Base-by-base conservation (phyloP, 306 rosid species). In the Gillenia trifoliata region DNA sequence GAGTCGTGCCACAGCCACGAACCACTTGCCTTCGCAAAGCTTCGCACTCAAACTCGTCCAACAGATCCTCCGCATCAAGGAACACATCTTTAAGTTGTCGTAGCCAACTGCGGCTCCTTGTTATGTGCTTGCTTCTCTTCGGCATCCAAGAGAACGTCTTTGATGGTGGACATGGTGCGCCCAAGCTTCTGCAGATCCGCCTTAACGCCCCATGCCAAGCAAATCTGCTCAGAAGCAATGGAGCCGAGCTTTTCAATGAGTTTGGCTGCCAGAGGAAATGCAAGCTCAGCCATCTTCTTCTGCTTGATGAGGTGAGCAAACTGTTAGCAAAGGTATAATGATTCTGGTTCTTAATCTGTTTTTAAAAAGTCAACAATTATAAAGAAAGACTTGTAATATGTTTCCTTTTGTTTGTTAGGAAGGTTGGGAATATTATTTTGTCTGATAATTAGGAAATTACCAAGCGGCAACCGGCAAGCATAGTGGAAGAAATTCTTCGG, bases 41-140 rank as follows among this genome's bases (percentile, higher is more conserved):
- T n/a, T 54, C 40, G 11, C 73, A 72, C 5, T 83, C 78, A 20
- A 86, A 36, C 62, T 76, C 84, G 17, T 78, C 89, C 12, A 86
- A 3, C 25, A 72, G 13, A 6, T 68, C 38, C 12, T 80, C 28
- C 4, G 40, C 40, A 36, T 36, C 11, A 36, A 8, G 40, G 40
- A 36, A 36, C 40, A 43, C 59, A 0, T 11, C 13, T 12, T 23
- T 30, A n/a, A 83, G 76, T 49, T 22, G 65, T 50, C 29, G 8
- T 45, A 83, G 50, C 84, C 83, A 75, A 13, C 23, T 36, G 3
- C 2, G 1, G 29, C 22, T 20, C 15, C 1, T 0, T 7, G 11
- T n/a, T n/a, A n/a, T 66, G 26, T 0, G 11, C 56, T 43, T 72
- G 83, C 72, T 78, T 83, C 67, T 64, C 33, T 43, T 78, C 82